Evolutionary conservation across 306 rosid species (phyloP).

Genomic region (Trifolium fragiferum): DNA sequence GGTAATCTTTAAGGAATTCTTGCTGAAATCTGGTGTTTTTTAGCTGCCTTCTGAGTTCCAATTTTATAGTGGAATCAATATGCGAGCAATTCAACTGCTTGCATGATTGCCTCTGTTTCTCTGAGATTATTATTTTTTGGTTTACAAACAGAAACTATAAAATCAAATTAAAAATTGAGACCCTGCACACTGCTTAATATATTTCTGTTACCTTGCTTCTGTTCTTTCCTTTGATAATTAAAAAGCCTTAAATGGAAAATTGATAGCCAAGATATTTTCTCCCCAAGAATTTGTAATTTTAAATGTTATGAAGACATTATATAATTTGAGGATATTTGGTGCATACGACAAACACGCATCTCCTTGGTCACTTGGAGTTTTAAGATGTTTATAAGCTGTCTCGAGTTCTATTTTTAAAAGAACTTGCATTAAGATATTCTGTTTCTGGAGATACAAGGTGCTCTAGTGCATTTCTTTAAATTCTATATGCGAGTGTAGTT

Average conservation of each 20-base stretch:
- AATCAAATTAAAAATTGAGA: conserved; percentile 5
- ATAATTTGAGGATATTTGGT: conserved; percentile 1
- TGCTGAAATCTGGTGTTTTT: conserved; percentile 14
- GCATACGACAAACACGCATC: background rate
- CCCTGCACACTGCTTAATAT: background rate
- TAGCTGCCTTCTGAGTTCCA: conserved; percentile 18
- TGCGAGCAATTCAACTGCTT: background rate
- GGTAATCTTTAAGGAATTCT: conserved; percentile 21
- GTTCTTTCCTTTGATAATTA: conserved; percentile 9
- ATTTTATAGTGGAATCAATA: conserved; percentile 10
- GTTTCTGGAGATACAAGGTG: conserved; percentile 14
- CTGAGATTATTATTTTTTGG: background rate
- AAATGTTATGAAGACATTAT: conserved; percentile 20
- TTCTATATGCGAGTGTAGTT: conserved; percentile 5
- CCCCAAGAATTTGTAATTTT: background rate
- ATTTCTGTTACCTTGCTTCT: background rate
- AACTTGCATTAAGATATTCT: conserved; percentile 25
- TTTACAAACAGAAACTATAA: background rate
- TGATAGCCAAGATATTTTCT: conserved; percentile 11
- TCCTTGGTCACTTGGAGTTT: conserved; percentile 13
- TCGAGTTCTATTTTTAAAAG: conserved; percentile 25
- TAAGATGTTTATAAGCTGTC: conserved; percentile 16
- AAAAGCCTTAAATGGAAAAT: background rate
- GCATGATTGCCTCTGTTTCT: conserved; percentile 8
- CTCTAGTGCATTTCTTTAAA: background rate